A percentile compares a stretch with the other conserved stretches of the same genome.
These are phyloP conservation scores for Magnaporthales sp. DNA, from an alignment of 2,329 filamentous ascomycete species.

Conservation along the genomic window DNA sequence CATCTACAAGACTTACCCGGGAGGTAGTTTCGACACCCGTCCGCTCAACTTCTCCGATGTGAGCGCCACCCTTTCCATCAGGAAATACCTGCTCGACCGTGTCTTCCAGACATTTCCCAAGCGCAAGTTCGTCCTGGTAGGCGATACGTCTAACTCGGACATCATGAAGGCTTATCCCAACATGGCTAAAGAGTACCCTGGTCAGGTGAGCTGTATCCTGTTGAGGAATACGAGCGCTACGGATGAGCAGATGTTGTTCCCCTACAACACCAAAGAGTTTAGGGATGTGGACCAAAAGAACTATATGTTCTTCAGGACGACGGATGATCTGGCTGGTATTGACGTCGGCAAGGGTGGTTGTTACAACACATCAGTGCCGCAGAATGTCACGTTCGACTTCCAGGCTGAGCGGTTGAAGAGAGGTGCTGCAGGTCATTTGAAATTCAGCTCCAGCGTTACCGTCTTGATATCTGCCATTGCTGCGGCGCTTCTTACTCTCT, in stretches of 20 bases:
- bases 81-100: constrained; percentile 59
- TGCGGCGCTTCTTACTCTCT: background rate
- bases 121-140: constrained; percentile 67
- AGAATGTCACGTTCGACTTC: constrained; percentile 63
- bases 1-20: constrained; percentile 70
- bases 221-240: constrained; percentile 67
- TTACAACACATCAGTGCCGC: constrained; percentile 52
- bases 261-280: constrained; percentile 68
- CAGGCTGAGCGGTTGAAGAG: constrained; percentile 41
- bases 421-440: background rate
- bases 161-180: constrained; percentile 59
- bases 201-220: constrained; percentile 69
- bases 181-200: constrained; percentile 56
- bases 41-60: constrained; percentile 75
- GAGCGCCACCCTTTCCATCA: constrained; percentile 61
- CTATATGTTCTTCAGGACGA: constrained; percentile 74
- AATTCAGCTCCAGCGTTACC: background rate
- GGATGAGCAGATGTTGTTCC: constrained; percentile 58
- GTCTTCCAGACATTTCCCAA: constrained; percentile 68
- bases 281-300: constrained; percentile 53
- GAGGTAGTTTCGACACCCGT: constrained; percentile 68
- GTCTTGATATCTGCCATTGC: background rate
- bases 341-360: constrained; percentile 58
- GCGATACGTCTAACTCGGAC: constrained; percentile 69
- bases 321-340: constrained; percentile 57